Conservation (phyloP, 2,329 filamentous ascomycete genomes). For the Penicillium glabrum region DNA sequence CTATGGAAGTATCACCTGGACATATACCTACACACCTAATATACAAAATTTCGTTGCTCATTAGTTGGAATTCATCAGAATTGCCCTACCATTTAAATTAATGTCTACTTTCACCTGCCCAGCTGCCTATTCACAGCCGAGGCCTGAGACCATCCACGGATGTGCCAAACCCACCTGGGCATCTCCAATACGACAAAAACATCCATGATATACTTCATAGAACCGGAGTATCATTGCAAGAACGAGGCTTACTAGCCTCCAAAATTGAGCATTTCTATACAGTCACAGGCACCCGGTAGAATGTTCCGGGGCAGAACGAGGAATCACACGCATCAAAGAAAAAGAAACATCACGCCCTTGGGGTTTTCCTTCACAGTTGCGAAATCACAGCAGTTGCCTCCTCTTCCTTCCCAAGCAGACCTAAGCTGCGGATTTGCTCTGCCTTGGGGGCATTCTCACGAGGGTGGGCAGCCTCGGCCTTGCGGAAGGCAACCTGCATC, state of each 20-base stretch:
- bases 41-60: too few relatives aligned
- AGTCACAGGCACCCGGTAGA: conserved; percentile 26
- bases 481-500: conserved; percentile 82
- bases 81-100: neutral
- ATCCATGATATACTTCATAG: conserved; percentile 6
- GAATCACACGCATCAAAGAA: conserved; percentile 28
- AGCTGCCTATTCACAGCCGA: neutral
- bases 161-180: neutral
- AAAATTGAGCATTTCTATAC: conserved; percentile 36
- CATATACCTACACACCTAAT: neutral
- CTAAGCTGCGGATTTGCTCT: conserved; percentile 83
- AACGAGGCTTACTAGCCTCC: conserved; percentile 15
- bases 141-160: neutral
- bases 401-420: conserved; percentile 79
- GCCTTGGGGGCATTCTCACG: conserved; percentile 79
- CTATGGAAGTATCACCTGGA: neutral
- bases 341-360: conserved; percentile 27
- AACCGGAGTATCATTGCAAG: conserved; percentile 30
- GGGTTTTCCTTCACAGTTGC: conserved; percentile 20
- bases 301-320: conserved; percentile 24
- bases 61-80: neutral
- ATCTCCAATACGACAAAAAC: neutral
- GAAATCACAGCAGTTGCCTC: conserved; percentile 63
- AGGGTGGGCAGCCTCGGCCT: conserved; percentile 70
- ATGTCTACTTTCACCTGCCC: neutral